Evolutionary conservation across 2,329 filamentous ascomycete species (phyloP).

Genomic region (Exophiala sp.): DNA sequence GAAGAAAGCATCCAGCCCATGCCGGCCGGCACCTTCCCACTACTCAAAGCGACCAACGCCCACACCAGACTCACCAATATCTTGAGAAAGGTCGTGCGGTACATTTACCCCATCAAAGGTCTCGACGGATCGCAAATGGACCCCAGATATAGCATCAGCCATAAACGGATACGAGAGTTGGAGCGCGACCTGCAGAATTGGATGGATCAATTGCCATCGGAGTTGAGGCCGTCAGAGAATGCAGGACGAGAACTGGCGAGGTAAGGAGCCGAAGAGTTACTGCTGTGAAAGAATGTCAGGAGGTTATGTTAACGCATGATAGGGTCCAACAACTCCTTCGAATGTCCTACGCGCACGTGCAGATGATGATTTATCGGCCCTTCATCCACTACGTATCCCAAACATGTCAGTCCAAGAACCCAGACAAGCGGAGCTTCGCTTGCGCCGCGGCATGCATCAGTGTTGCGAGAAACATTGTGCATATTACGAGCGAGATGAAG

Average conservation of each 20-base stretch:
- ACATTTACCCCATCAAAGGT: conserved; percentile 57
- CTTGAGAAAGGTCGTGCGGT: conserved; percentile 56
- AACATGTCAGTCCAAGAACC: conserved; percentile 44
- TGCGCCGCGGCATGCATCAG: conserved; percentile 61
- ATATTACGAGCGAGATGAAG: conserved; percentile 61
- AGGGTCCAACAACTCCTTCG: conserved; percentile 57
- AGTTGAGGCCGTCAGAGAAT: conserved; percentile 72
- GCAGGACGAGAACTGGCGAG: conserved; percentile 67
- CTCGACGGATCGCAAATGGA: conserved; percentile 42
- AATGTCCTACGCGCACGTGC: conserved; percentile 58
- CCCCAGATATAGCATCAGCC: conserved; percentile 57
- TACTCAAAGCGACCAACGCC: conserved; percentile 57
- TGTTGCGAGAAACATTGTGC: conserved; percentile 60
- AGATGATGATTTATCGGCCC: conserved; percentile 59
- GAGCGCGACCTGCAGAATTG: conserved; percentile 58
- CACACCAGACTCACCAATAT: conserved; percentile 54
- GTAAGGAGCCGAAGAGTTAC: conserved; percentile 48
- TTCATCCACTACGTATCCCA: conserved; percentile 60
- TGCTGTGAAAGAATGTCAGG: background rate
- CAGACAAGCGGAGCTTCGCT: conserved; percentile 59
- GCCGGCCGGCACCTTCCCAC: conserved; percentile 49
- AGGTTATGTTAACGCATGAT: conserved; percentile 12
- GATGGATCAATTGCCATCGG: conserved; percentile 63
- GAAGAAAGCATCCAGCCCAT: conserved; percentile 46
- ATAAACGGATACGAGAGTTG: conserved; percentile 59